Evolutionary conservation across 148 eudicot genomes (phyloP).

Genomic region (Camellia japonica): DNA sequence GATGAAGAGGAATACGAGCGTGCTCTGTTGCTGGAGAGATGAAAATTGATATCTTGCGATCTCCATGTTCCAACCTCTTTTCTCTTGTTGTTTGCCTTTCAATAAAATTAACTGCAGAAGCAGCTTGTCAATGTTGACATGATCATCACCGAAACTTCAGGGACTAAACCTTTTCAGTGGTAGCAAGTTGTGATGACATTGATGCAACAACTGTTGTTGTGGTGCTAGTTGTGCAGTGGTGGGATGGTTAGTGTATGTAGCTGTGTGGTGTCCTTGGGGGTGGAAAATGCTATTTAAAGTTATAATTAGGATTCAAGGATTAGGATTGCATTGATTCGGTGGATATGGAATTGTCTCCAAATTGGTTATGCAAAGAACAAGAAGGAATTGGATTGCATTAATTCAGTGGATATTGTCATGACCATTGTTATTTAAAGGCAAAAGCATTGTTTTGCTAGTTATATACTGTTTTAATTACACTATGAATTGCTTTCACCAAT

Average conservation of each 20-base stretch:
- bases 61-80: not conserved
- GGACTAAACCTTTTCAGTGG: no score
- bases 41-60: not conserved
- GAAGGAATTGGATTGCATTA: no score
- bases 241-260: not conserved
- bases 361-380: not conserved
- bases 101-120: no score
- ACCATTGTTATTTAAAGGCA: no score
- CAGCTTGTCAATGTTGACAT: no score
- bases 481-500: not conserved
- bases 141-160: no score
- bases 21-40: not conserved
- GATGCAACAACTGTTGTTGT: not conserved
- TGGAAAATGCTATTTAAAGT: not conserved
- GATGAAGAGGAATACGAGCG: not conserved
- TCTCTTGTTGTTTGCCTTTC: not conserved
- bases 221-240: not conserved
- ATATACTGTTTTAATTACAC: not conserved
- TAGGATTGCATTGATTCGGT: not conserved
- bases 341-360: not conserved
- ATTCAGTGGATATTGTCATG: not conserved
- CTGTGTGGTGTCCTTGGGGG: not conserved
- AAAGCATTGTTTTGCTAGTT: not conserved
- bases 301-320: not conserved
- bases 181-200: no score